These are phyloP conservation scores for Carex arenaria DNA, from an alignment of 202 grass and related monocot genomes.

Conservation along the genomic window DNA sequence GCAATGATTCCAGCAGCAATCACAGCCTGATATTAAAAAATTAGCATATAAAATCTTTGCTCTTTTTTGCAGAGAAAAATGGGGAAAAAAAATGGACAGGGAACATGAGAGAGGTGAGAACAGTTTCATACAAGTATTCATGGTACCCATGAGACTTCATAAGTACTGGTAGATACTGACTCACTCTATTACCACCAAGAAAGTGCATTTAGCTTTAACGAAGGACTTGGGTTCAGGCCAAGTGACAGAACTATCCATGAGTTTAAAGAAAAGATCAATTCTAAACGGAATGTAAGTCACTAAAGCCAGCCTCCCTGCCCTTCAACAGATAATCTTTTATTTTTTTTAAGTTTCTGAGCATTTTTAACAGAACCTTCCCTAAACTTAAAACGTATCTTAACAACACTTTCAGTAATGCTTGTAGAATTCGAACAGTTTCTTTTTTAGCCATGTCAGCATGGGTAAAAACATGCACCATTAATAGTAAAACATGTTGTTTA, in stretches of 20 bases:
- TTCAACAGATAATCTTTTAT: not conserved
- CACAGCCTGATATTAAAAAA: slow-evolving; percentile 50
- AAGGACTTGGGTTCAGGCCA: not conserved
- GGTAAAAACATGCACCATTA: not conserved
- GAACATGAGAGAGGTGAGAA: no score
- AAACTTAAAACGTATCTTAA: not conserved
- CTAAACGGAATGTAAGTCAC: no score
- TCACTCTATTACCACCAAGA: not conserved
- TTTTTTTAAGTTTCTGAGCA: not conserved
- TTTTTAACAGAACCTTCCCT: not conserved
- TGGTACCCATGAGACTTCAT: not conserved
- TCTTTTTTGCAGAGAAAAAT: not conserved
- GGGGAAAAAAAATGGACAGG: not conserved
- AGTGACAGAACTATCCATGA: no score
- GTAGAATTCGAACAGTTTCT: not conserved
- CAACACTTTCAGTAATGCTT: not conserved
- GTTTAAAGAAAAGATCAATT: no score
- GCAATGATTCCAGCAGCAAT: slow-evolving; percentile 63
- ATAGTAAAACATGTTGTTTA: slow-evolving; percentile 3
- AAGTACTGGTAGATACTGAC: not conserved
- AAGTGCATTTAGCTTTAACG: not conserved
- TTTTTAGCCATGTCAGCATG: not conserved
- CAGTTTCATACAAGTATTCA: not conserved
- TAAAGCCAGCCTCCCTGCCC: not conserved
- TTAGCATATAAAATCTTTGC: not conserved